A percentile compares a stretch with the other conserved stretches of the same genome.
Evolutionary conservation across 176 grass and related monocot genomes (phyloP).

Genomic region (Oryza punctata): DNA sequence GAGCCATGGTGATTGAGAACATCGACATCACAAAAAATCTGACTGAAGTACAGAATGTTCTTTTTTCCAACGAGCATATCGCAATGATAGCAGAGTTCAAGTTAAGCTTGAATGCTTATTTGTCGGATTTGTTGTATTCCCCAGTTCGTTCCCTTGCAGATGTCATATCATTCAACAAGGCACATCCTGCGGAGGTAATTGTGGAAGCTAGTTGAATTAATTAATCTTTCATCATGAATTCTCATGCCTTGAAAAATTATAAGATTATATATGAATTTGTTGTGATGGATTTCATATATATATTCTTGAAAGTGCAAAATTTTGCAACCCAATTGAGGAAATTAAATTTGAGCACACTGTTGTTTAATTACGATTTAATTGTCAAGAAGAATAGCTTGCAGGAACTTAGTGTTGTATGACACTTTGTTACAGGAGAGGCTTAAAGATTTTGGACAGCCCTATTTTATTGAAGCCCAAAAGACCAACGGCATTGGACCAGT

Average conservation of each 20-base stretch:
- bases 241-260: not conserved
- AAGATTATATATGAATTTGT: not conserved
- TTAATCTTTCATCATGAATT: not conserved
- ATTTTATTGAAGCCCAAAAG: constrained; percentile 22
- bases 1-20: constrained; percentile 36
- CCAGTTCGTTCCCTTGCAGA: constrained; percentile 52
- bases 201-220: not conserved
- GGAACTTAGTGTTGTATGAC: too few species aligned
- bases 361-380: too few species aligned
- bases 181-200: constrained; percentile 39
- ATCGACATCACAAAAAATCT: constrained; percentile 39
- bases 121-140: constrained; percentile 43
- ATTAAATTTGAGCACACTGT: too few species aligned
- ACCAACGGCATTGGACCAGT: constrained; percentile 38
- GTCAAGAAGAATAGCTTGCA: too few species aligned
- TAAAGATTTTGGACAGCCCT: constrained; percentile 25
- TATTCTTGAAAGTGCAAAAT: too few species aligned
- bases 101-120: constrained; percentile 49
- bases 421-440: constrained; percentile 43
- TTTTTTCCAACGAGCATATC: not conserved
- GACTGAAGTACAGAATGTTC: not conserved
- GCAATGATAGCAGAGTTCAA: constrained; percentile 56
- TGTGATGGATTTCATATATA: not conserved
- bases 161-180: constrained; percentile 61
- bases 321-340: too few species aligned